These are phyloP conservation scores for Hydrangea macrophylla DNA, from an alignment of 148 eudicot genomes.

Conservation along the genomic window DNA sequence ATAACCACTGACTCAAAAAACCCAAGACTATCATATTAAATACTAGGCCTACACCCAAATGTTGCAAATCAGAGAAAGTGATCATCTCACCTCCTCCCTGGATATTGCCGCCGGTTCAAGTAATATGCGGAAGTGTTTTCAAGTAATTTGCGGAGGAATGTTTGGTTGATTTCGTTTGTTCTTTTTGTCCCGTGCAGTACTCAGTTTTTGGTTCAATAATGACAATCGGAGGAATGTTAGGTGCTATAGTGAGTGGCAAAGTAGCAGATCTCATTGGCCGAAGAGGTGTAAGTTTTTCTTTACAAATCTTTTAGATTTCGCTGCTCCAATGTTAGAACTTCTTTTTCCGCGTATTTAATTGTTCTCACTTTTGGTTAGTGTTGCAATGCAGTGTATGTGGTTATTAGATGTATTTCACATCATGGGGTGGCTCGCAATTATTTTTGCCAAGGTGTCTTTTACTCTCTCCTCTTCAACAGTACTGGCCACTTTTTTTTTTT, in stretches of 20 bases:
- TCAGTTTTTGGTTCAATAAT: constrained; percentile 35
- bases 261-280: constrained; percentile 36
- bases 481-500: too few relatives aligned
- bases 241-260: constrained; percentile 31
- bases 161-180: too few relatives aligned
- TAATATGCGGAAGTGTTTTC: too few relatives aligned
- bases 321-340: not conserved
- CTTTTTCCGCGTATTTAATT: too few relatives aligned
- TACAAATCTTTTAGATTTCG: not conserved
- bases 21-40: too few relatives aligned
- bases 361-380: constrained; percentile 6
- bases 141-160: too few relatives aligned
- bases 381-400: constrained; percentile 23
- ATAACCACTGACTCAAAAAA: too few relatives aligned
- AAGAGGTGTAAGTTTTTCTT: constrained; percentile 25
- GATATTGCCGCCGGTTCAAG: too few relatives aligned
- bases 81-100: too few relatives aligned
- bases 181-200: constrained; percentile 23
- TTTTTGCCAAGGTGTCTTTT: constrained; percentile 26
- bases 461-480: too few relatives aligned
- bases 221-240: constrained; percentile 26
- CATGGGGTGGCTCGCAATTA: constrained; percentile 33
- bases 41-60: too few relatives aligned
- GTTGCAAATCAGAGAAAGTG: too few relatives aligned
- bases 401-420: constrained; percentile 20